Base-by-base conservation (phyloP, 257 asterid genomes). In the Cynanchum wilfordii region DNA sequence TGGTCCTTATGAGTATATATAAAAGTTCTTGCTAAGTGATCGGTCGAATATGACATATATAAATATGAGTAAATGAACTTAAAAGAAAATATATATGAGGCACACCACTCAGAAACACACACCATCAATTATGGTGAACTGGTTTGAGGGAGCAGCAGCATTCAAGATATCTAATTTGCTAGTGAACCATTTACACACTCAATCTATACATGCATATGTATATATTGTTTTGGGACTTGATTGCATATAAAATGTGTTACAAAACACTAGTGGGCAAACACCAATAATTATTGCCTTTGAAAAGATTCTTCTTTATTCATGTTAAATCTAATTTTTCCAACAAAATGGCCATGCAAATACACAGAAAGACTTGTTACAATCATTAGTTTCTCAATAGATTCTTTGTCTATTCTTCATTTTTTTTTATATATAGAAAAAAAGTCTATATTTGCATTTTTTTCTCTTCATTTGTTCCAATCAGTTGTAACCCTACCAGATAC, bases 1-100 rank as follows among this genome's bases (percentile, higher is more conserved):
- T 76, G 80, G 80, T 71, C 80, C 76, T 70, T 52, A 19, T 8
- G 0, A 3, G 12, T 7, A 52, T 19, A 52, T 20, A 52, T 52
- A 52, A 17, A 19, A 4, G 54, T 47, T 15, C 67, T 63, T 58
- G 40, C 56, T 70, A 29, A 50, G 67, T 62, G 70, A 75, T 69
- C 66, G 63, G 9, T 55, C 9, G 59, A 70, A 29, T 70, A 17
- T 74, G 72, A 65, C 77, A 47, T 63, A 49, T 49, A 13, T 63
- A 36, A 11, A 13, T 63, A 62, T 66, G 58, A 65, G 20, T 16
- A 9, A 22, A 66, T 16, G 38, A 22, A 29, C 16, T 11, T 42
- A 60, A 33, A 60, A 2, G 36, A 22, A 69, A 68, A 25, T n/a
- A n/a, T n/a, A 33, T 62, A 50, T 5, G 36, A 30, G 24, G 45